These are phyloP conservation scores for Acanthamoeba quina DNA, from an alignment of 208 protist genomes.

Conservation along the genomic window DNA sequence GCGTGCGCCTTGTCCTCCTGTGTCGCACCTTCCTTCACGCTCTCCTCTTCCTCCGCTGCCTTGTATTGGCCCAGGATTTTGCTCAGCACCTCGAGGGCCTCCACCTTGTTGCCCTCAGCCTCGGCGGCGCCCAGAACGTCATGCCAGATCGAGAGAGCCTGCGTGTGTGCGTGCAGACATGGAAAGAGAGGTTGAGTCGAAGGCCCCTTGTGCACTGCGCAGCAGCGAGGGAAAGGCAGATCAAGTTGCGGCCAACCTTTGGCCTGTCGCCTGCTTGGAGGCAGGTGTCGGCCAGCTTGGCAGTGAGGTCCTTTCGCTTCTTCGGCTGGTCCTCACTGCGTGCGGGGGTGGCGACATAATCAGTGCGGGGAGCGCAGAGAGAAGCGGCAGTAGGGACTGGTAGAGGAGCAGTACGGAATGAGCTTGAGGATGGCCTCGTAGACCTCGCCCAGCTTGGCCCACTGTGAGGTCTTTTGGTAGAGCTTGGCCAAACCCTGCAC, in stretches of 20 bases:
- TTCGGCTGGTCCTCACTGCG: slow-evolving; percentile 45
- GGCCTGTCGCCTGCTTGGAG: slow-evolving; percentile 3
- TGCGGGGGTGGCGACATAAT: neutral
- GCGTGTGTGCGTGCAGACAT: neutral
- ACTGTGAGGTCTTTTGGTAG: slow-evolving; percentile 43
- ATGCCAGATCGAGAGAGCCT: slow-evolving; percentile 28
- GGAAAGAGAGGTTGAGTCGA: neutral
- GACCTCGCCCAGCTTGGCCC: slow-evolving; percentile 45
- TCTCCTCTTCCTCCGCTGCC: neutral
- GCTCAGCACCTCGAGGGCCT: neutral
- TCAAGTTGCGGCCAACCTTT: neutral
- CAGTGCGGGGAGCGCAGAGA: neutral
- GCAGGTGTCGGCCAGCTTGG: slow-evolving; percentile 42
- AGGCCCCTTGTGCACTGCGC: neutral
- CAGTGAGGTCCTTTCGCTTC: slow-evolving; percentile 12
- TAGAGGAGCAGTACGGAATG: neutral
- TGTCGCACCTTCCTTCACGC: neutral
- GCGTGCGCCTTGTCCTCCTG: slow-evolving; percentile 22
- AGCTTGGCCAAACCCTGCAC: slow-evolving; percentile 60
- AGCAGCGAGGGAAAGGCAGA: neutral
- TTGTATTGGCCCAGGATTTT: slow-evolving; percentile 31
- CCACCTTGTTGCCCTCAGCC: neutral
- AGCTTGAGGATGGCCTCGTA: slow-evolving; percentile 62
- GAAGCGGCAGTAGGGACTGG: neutral
- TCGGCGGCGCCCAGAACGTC: neutral